A percentile compares a stretch with the other conserved stretches of the same genome.
phyloP scores from a whole-genome alignment of 1,284 basidiomycete species.

The Apiotrichum domesticum region DNA sequence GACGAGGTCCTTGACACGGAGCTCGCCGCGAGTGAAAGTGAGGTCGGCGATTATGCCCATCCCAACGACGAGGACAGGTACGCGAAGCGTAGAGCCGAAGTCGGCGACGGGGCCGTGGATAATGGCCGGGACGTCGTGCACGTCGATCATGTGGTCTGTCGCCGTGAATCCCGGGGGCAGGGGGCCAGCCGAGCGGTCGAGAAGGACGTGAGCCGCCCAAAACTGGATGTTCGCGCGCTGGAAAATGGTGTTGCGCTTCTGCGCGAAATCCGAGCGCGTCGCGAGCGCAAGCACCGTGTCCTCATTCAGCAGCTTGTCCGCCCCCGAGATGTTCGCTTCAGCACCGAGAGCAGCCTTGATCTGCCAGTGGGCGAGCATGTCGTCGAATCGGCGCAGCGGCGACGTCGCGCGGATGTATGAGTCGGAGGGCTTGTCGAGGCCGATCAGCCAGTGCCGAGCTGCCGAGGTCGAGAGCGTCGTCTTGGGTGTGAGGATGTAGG shows the following conservation, averaged over 20 bases:
- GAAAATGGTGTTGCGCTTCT: slow-evolving; percentile 18
- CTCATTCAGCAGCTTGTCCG: slow-evolving; percentile 12
- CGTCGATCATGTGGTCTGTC: not conserved
- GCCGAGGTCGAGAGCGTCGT: slow-evolving; percentile 1
- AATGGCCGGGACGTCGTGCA: not conserved
- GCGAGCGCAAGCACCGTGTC: slow-evolving; percentile 23
- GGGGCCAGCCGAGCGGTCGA: slow-evolving; percentile 3
- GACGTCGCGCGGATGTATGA: slow-evolving; percentile 77
- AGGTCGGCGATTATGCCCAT: not conserved
- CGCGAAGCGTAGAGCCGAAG: not conserved
- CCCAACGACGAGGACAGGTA: not conserved
- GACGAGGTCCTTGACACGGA: not conserved
- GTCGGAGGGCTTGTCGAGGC: slow-evolving; percentile 57
- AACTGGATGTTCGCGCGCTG: slow-evolving; percentile 10
- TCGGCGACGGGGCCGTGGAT: not conserved
- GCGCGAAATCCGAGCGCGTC: slow-evolving; percentile 17
- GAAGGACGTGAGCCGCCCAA: slow-evolving; percentile 6
- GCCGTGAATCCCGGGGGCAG: not conserved
- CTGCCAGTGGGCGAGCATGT: slow-evolving; percentile 89
- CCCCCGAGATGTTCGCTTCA: slow-evolving; percentile 10
- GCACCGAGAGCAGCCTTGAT: slow-evolving; percentile 65
- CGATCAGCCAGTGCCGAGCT: slow-evolving; percentile 61
- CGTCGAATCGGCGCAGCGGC: slow-evolving; percentile 77
- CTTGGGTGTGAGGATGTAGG: not conserved
- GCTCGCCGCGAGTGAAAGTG: not conserved